These are phyloP conservation scores for Ceratocystis cubensis DNA, from an alignment of 2,329 filamentous ascomycete species.

Conservation along the genomic window DNA sequence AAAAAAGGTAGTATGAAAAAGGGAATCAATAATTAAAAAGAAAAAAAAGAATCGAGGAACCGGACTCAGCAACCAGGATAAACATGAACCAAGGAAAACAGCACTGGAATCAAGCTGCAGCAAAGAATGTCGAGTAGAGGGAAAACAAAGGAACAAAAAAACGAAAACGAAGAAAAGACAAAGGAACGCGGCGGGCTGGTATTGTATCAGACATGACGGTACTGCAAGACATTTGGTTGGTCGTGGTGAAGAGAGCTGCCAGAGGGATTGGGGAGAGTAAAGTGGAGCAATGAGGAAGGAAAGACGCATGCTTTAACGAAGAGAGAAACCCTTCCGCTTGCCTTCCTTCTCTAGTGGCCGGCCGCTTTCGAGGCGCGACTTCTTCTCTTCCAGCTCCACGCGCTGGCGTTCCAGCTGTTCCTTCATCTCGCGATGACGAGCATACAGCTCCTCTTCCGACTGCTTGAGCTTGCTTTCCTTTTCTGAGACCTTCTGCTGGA, in stretches of 20 bases:
- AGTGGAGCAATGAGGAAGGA: constrained; percentile 22
- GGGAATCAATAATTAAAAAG: constrained; percentile 22
- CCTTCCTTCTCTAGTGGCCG: constrained; percentile 93
- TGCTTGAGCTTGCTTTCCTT: constrained; percentile 99
- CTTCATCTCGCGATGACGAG: constrained; percentile 98
- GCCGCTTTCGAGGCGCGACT: constrained; percentile 84
- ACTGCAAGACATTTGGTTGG: constrained; percentile 39
- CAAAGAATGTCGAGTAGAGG: constrained; percentile 29
- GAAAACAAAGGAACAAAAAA: constrained; percentile 31
- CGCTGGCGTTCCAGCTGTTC: constrained; percentile 95
- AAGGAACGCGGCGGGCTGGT: constrained; percentile 43
- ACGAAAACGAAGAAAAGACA: constrained; percentile 35
- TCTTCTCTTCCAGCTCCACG: constrained; percentile 95
- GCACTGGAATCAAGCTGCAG: constrained; percentile 18
- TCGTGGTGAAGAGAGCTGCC: constrained; percentile 34
- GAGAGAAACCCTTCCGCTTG: constrained; percentile 98
- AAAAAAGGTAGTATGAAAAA: constrained; percentile 15
- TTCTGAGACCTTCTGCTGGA: constrained; percentile 99
- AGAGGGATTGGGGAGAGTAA: constrained; percentile 16
- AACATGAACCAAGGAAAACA: constrained; percentile 24
- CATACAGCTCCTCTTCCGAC: constrained; percentile 97
- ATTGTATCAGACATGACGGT: constrained; percentile 47
- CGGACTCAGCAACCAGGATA: constrained; percentile 17
- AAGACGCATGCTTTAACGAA: constrained; percentile 53
- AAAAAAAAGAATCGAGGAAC: constrained; percentile 18